Base-by-base conservation (phyloP, 495 filamentous ascomycete genomes). In the Aspergillus egyptiacus region DNA sequence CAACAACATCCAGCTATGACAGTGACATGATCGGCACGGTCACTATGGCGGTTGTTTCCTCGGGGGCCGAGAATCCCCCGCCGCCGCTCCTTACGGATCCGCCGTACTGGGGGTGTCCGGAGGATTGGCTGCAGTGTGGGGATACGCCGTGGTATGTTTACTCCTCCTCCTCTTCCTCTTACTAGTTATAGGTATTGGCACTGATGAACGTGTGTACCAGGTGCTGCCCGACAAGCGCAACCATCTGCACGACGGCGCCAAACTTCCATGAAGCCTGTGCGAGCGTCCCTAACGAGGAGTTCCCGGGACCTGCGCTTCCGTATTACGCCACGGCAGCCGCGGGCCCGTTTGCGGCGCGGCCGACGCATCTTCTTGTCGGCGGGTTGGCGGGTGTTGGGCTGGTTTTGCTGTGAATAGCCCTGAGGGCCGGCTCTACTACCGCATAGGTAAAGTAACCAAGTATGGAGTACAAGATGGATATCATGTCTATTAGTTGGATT, bases 201-300 rank as follows among this genome's bases (percentile, higher is more conserved):
- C 19, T 5, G 9, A 7, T 39, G 7, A 11, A n/a, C n/a, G n/a
- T n/a, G n/a, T 39, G 2, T 5, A 5, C 3, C 19, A 43, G 40
- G 40, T 43, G 40, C 25, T 43, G 40, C 17, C 40, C 40, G 24
- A 17, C 11, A 2, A 28, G 24, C 6, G 40, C 40, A 4, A 27
- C 40, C 9, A 43, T 43, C 15, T 43, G 40, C 9, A 43, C 40
- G 10, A 30, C 23, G 13, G 40, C 40, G 2, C 40, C 5, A 13
- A 43, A 43, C 40, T 11, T 11, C 4, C 40, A 43, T 30, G 40
- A 43, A 17, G 40, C 40, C 13, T 43, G 40, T 10, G 40, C 40
- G 9, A 43, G 23, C 17, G 40, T 18, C 11, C 9, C 31, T 2
- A 43, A 43, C 13, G 40, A 43, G 14, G 23, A 28, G 23, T 17